These are phyloP conservation scores for Taphrina populina DNA, from an alignment of 1,139 yeast genomes.

Conservation along the genomic window DNA sequence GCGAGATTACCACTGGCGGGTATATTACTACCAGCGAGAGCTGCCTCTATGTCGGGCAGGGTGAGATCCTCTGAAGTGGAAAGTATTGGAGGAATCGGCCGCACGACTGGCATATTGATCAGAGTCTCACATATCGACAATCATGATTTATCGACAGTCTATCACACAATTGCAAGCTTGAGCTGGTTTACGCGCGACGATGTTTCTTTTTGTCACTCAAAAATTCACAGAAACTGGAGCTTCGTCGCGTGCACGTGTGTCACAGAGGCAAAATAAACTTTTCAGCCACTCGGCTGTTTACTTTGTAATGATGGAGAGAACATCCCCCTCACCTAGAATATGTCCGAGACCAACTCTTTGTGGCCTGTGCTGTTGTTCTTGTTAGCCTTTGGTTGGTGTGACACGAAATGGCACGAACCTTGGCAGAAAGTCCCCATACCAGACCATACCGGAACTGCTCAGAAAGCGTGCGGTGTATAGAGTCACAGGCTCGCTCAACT, in stretches of 20 bases:
- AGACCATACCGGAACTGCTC: constrained; percentile 88
- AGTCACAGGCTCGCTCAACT: constrained; percentile 83
- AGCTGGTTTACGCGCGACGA: no score
- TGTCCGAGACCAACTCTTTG: constrained; percentile 92
- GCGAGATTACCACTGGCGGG: constrained; percentile 22
- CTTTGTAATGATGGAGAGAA: constrained; percentile 83
- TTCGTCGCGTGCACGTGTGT: no score
- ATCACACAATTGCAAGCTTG: no score
- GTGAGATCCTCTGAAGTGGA: constrained; percentile 8
- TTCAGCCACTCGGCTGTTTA: constrained; percentile 40
- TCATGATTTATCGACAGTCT: no score
- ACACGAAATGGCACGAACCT: no score
- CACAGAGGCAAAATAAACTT: no score
- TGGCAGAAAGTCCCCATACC: constrained; percentile 95
- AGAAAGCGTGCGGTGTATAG: constrained; percentile 89
- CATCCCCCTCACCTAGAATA: constrained; percentile 87
- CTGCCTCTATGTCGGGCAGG: constrained; percentile 21
- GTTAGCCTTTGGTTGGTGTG: no score
- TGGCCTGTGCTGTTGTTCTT: constrained; percentile 63
- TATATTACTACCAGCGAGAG: constrained; percentile 5
- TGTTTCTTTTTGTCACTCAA: no score
- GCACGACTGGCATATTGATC: no score
- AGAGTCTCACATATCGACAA: no score
- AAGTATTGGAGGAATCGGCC: constrained; percentile 10
- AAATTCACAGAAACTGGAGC: no score